Evolutionary conservation across 2,329 filamentous ascomycete genomes (phyloP).

Genomic region (Sporothrix mexicana): DNA sequence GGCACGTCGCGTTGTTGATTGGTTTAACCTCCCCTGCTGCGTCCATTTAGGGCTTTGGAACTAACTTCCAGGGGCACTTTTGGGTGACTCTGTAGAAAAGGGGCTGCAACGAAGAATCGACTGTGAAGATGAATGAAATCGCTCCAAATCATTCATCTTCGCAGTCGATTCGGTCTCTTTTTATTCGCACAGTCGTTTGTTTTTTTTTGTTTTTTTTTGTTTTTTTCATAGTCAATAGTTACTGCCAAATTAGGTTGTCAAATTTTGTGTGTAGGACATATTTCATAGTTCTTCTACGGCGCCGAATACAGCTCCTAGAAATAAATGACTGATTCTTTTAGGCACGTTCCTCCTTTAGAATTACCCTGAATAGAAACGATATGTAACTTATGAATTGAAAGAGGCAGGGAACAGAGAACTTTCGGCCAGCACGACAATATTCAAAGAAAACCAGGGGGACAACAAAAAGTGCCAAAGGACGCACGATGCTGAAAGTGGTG

Average conservation of each 20-base stretch:
- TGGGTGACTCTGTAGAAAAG: neutral
- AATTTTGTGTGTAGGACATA: neutral
- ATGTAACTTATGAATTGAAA: neutral
- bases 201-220: neutral
- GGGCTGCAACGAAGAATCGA: neutral
- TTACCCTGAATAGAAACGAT: neutral
- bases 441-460: neutral
- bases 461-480: neutral
- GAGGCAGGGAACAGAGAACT: neutral
- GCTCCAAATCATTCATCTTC: too few relatives aligned
- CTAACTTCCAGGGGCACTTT: neutral
- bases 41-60: neutral
- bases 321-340: slow-evolving; percentile 5
- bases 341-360: neutral
- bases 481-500: neutral
- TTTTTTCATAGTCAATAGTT: neutral
- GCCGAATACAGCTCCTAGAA: neutral
- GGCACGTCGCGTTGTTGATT: slow-evolving; percentile 2
- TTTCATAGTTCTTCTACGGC: neutral
- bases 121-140: too few relatives aligned
- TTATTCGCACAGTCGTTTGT: neutral
- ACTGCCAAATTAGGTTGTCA: neutral
- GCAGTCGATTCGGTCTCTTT: too few relatives aligned
- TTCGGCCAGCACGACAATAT: neutral
- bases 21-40: neutral